phyloP scores from a whole-genome alignment of 106 monocot genomes.

The Gastrodia elata region DNA sequence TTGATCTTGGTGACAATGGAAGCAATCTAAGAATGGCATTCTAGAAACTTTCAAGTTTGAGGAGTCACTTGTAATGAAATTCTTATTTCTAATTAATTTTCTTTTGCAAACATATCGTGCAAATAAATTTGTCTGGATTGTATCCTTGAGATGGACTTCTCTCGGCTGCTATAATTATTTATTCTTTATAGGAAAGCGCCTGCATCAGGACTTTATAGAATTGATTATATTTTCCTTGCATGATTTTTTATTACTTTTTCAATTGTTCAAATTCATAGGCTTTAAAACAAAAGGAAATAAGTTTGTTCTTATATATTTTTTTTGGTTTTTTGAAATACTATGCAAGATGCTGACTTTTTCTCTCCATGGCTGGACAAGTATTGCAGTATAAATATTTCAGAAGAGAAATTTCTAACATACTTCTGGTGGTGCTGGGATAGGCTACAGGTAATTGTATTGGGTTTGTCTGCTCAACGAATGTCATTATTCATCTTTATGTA shows the following conservation, averaged over 20 bases:
- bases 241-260: neutral
- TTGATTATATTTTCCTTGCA: too few relatives aligned
- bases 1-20: too few relatives aligned
- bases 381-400: slow-evolving; percentile 66
- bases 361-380: neutral
- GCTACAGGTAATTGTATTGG: slow-evolving; percentile 47
- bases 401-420: slow-evolving; percentile 73
- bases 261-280: neutral
- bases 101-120: too few relatives aligned
- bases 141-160: too few relatives aligned
- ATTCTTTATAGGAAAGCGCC: too few relatives aligned
- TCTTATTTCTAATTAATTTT: too few relatives aligned
- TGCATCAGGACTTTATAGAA: too few relatives aligned
- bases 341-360: neutral
- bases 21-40: too few relatives aligned
- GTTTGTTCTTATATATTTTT: neutral
- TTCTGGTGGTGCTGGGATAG: slow-evolving; percentile 98
- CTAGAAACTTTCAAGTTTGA: too few relatives aligned
- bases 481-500: neutral
- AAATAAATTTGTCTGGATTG: too few relatives aligned
- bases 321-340: neutral
- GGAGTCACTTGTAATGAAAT: too few relatives aligned
- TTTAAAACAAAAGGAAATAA: neutral
- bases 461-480: neutral
- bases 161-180: too few relatives aligned